Percentiles rank a stretch among this genome's conserved stretches.
phyloP scores from a whole-genome alignment of 2,329 filamentous ascomycete species.

The Venturia effusa region DNA sequence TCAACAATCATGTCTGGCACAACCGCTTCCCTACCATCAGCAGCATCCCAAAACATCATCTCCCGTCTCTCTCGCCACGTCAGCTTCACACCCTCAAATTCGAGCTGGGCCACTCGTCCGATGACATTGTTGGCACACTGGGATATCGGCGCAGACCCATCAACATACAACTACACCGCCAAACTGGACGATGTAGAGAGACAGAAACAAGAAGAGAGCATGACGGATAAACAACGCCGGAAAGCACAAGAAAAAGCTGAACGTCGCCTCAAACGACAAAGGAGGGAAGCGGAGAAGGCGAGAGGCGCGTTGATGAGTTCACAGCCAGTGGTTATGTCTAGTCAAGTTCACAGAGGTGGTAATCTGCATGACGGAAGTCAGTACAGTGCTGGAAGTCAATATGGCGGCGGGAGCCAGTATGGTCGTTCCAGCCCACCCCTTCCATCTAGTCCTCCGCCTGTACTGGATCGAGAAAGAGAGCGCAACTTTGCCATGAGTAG shows the following conservation, averaged over 20 bases:
- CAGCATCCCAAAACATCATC: neutral
- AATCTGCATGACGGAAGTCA: neutral
- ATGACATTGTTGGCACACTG: conserved; percentile 5
- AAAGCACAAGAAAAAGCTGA: neutral
- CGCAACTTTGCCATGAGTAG: neutral
- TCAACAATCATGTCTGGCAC: neutral
- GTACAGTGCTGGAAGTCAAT: neutral
- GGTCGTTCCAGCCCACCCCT: neutral
- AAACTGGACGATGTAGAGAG: neutral
- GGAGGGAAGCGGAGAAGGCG: neutral
- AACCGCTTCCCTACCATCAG: neutral
- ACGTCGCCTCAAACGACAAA: neutral
- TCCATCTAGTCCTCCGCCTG: neutral
- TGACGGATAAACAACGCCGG: neutral
- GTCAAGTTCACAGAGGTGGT: neutral
- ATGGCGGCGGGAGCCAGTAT: neutral
- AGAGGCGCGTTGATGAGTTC: neutral
- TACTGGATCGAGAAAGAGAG: neutral
- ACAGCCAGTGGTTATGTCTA: neutral
- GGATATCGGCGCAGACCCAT: conserved; percentile 3
- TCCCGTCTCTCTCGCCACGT: neutral
- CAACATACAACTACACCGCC: neutral
- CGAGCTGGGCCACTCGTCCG: neutral
- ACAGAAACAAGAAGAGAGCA: neutral
- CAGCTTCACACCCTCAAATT: neutral